These are phyloP conservation scores for Poa pratensis DNA, from an alignment of 176 grass and related monocot genomes.

Conservation along the genomic window DNA sequence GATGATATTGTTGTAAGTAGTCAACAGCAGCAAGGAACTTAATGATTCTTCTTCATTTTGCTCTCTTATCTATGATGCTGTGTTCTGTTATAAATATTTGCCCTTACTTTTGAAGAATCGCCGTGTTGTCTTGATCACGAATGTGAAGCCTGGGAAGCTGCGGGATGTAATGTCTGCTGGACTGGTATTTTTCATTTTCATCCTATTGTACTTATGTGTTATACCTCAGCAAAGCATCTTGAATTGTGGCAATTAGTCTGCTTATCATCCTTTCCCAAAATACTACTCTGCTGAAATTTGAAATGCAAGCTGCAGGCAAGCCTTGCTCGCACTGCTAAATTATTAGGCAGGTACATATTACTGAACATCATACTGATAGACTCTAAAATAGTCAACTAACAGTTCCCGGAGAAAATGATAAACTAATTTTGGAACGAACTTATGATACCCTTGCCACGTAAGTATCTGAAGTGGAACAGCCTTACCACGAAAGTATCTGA, in stretches of 20 bases:
- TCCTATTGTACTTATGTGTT: constrained; percentile 29
- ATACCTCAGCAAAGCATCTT: constrained; percentile 27
- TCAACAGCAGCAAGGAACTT: constrained; percentile 43
- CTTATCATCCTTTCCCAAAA: constrained; percentile 17
- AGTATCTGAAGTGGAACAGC: constrained; percentile 17
- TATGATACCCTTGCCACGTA: neutral
- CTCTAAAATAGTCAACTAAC: constrained; percentile 16
- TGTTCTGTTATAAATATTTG: constrained; percentile 35
- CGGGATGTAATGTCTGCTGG: constrained; percentile 93
- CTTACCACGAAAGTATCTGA: neutral
- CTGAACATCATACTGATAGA: neutral
- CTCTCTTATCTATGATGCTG: neutral
- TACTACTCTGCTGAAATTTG: neutral
- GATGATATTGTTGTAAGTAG: constrained; percentile 80
- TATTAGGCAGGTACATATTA: constrained; percentile 8
- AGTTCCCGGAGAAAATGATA: constrained; percentile 14
- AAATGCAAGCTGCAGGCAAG: neutral
- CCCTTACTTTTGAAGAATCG: constrained; percentile 75
- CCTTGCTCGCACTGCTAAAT: constrained; percentile 7
- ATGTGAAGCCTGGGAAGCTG: constrained; percentile 98
- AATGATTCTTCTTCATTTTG: constrained; percentile 28
- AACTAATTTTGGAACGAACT: neutral
- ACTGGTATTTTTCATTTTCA: constrained; percentile 61
- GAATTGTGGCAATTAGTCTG: neutral
- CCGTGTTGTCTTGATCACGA: constrained; percentile 85